Evolutionary conservation across 805 yeast species (phyloP).

Genomic region (Kodamaea jinghongensis): DNA sequence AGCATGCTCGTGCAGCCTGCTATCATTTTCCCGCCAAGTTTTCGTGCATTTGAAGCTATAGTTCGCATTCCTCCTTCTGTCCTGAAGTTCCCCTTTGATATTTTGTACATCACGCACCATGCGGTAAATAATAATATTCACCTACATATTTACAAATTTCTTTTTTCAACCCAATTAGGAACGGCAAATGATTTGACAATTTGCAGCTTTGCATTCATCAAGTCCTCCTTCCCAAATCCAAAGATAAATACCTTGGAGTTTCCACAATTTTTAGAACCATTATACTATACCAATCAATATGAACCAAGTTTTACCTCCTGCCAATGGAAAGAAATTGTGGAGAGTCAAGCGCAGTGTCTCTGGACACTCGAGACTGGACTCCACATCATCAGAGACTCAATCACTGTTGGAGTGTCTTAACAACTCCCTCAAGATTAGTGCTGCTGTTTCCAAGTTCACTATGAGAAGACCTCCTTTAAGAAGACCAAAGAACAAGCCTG

Average conservation of each 20-base stretch:
- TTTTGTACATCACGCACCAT: too few relatives aligned
- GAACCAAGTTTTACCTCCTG: slow-evolving; percentile 31
- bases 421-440: slow-evolving; percentile 37
- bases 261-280: not conserved
- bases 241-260: slow-evolving; percentile 1
- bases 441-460: slow-evolving; percentile 34
- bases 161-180: slow-evolving; percentile 5
- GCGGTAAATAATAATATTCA: too few relatives aligned
- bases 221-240: not conserved
- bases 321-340: slow-evolving; percentile 46
- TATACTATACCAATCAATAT: slow-evolving; percentile 3
- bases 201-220: slow-evolving; percentile 6
- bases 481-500: slow-evolving; percentile 45
- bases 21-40: too few relatives aligned
- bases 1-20: too few relatives aligned
- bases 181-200: slow-evolving; percentile 7
- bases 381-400: slow-evolving; percentile 12
- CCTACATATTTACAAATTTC: slow-evolving; percentile 4
- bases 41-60: too few relatives aligned
- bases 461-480: slow-evolving; percentile 39
- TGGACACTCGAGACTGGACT: slow-evolving; percentile 6
- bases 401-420: slow-evolving; percentile 38
- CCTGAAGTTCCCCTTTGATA: too few relatives aligned
- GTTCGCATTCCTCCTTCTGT: too few relatives aligned
- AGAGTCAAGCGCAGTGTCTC: slow-evolving; percentile 35